Conservation (phyloP, 2,329 filamentous ascomycete genomes). For the Calonectria crousiana region DNA sequence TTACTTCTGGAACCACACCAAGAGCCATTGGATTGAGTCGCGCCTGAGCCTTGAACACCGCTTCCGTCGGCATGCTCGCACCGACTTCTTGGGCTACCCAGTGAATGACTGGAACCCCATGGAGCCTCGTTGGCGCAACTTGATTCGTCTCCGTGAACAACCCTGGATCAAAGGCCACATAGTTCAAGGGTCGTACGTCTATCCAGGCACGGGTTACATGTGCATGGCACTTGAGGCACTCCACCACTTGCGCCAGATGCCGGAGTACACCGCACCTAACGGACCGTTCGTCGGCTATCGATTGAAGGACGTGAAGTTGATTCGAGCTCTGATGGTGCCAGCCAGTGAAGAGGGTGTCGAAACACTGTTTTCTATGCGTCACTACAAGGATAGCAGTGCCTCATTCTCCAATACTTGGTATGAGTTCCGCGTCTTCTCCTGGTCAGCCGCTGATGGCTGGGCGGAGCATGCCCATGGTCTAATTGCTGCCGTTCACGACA, state of each 20-base stretch:
- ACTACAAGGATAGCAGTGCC: neutral
- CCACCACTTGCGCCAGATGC: slow-evolving; percentile 1
- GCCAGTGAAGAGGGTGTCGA: neutral
- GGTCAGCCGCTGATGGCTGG: neutral
- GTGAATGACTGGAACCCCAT: slow-evolving; percentile 43
- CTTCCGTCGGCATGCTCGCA: slow-evolving; percentile 33
- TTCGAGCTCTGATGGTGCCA: neutral
- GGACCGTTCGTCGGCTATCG: neutral
- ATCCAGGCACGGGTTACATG: slow-evolving; percentile 48
- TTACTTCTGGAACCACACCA: slow-evolving; percentile 45
- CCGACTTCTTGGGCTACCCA: slow-evolving; percentile 47
- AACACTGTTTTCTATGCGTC: neutral
- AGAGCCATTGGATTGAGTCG: slow-evolving; percentile 51
- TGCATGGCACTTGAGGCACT: slow-evolving; percentile 43
- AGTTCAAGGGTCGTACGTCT: slow-evolving; percentile 36
- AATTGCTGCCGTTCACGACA: neutral
- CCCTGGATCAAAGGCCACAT: slow-evolving; percentile 61
- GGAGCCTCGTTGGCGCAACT: slow-evolving; percentile 56
- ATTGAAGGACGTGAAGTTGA: neutral
- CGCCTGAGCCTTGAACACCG: slow-evolving; percentile 43
- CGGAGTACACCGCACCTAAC: neutral
- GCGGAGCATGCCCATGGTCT: neutral
- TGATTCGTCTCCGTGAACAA: slow-evolving; percentile 52
- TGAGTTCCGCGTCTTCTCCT: slow-evolving; percentile 1
- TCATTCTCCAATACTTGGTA: neutral